Base-by-base conservation (phyloP, 2,329 filamentous ascomycete species). In the Fusarium coicis region DNA sequence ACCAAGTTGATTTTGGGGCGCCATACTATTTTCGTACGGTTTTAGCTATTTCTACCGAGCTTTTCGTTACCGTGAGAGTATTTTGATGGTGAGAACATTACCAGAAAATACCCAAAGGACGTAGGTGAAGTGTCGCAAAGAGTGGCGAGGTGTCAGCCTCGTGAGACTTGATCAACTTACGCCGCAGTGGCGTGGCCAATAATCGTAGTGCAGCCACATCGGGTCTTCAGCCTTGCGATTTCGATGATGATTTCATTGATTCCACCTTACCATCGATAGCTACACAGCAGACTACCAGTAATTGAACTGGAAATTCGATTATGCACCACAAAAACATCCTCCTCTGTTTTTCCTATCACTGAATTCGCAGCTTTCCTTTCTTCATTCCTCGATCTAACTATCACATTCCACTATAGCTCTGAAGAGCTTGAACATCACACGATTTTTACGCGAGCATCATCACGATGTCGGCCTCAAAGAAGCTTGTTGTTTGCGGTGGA, bases 401-500 rank as follows among this genome's bases (percentile, higher is more conserved):
- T 30, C 40, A 64, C 37, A 64, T 59, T 53, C 66, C 50, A 21
- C 55, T 32, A 34, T n/a, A 73, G 28, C 53, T 70, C 61, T 18
- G 19, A 42, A 37, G 40, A 44, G 43, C 44, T 50, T 46, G 58
- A n/a, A 58, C 47, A 77, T 73, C 74, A 53, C 56, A 76, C 79
- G 60, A 74, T 57, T 70, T 75, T 61, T 56, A 66, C 49, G 63
- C 59, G 52, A 71, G 37, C 66, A 62, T 32, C 66, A 62, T 32
- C 63, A 84, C 80, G 82, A 89, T 90, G 83, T 84, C 87, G 59
- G 85, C 88, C 73, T 87, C 88, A 73, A 97, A 95, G 84, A 92
- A 91, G 83, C 87, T 99, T 47, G 91, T 98, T 46, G 95, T 99
- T 61, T 97, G 93, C 75, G 96, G 96, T 75, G 96, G 96, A 67